A percentile compares a stretch with the other conserved stretches of the same genome.
phyloP scores from a whole-genome alignment of 140 eudicot species.

The Anethum foeniculum region DNA sequence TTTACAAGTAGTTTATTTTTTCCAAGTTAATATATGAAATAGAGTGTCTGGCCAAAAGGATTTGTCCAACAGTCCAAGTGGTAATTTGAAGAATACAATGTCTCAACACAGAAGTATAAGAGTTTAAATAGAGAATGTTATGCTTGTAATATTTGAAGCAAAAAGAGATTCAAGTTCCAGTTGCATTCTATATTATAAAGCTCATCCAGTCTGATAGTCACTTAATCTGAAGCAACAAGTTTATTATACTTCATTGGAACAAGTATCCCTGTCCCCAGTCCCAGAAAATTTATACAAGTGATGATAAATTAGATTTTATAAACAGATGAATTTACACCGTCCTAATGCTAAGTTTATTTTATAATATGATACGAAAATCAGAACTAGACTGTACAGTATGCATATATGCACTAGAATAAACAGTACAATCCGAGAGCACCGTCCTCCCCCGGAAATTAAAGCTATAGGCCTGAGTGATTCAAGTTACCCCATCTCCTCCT shows the following conservation, averaged over 20 bases:
- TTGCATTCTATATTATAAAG: not conserved
- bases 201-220: not conserved
- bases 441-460: slow-evolving; percentile 57
- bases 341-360: not conserved
- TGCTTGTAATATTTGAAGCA: too few relatives aligned
- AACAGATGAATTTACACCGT: not conserved
- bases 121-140: too few relatives aligned
- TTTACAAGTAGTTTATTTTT: too few relatives aligned
- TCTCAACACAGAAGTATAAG: too few relatives aligned
- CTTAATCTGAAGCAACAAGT: not conserved
- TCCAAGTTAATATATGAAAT: too few relatives aligned
- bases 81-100: too few relatives aligned
- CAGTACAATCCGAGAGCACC: slow-evolving; percentile 7
- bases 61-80: too few relatives aligned
- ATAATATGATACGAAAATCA: not conserved
- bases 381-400: not conserved
- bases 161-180: too few relatives aligned
- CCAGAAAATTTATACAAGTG: not conserved
- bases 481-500: slow-evolving; percentile 63
- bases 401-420: not conserved
- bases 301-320: not conserved
- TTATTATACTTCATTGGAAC: not conserved
- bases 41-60: too few relatives aligned
- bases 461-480: slow-evolving; percentile 49
- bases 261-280: not conserved